Base-by-base conservation (phyloP, 768 basidiomycete genomes). In the Astraeus odoratus region DNA sequence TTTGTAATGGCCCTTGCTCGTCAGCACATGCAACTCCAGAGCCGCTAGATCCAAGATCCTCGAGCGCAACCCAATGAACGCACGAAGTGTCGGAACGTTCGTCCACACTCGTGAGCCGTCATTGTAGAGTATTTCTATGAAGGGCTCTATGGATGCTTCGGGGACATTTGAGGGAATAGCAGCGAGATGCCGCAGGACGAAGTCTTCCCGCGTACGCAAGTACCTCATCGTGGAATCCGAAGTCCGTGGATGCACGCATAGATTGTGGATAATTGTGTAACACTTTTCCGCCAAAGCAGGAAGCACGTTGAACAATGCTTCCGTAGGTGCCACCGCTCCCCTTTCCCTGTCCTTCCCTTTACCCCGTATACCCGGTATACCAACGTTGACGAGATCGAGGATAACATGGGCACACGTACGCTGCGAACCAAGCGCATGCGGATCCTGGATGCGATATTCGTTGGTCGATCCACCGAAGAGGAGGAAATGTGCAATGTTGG, bases 401-500 rank as follows among this genome's bases (percentile, higher is more conserved):
- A 97, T 71, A 36, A 87, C 76, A 56, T 96, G 92, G 4, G 90
- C 74, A 47, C 83, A 86, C 6, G 88, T 85, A 35, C 72, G 69
- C 20, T 73, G 75, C 3, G 81, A 77, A 27, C 81, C 81, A 2
- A 86, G 71, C 5, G 86, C 86, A 55, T 80, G 78, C 2, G 87
- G 87, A 57, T 89, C 86, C 54, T 87, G 81, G 24, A 90, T 81
- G 45, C 77, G 76, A 45, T 82, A 71, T 23, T 82, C 78, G 7
- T 68, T 67, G n/a, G 71, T 71, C 2, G 72, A 61, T 3, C 74
- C 69, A 18, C 87, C 86, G 55, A 94, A 88, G 18, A 96, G 73
- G 9, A 97, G 67, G 66, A 89, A 87, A 64, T 96, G 93, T 0
- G 86, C 86, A 16, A 95, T 57, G 54, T 93, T 96, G 5, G 93